Conservation (phyloP, 208 protist species). For the Trypanosoma platydactyli region DNA sequence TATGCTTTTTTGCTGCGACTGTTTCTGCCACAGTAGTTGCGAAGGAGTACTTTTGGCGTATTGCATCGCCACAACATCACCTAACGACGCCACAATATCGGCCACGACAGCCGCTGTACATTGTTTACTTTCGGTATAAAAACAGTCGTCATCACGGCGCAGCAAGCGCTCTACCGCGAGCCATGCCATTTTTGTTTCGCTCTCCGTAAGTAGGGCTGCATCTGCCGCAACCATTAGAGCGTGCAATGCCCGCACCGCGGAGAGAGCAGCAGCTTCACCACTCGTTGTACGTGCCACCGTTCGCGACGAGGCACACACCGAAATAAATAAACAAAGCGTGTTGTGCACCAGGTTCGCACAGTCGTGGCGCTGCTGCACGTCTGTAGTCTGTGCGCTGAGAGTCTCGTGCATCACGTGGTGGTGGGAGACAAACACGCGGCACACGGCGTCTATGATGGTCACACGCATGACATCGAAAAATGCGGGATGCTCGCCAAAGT, state of each 20-base stretch:
- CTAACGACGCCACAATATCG: constrained; percentile 44
- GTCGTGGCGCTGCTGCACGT: constrained; percentile 5
- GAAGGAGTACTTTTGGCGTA: not conserved
- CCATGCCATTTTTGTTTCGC: constrained; percentile 42
- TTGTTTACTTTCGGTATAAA: constrained; percentile 42
- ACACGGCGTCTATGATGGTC: constrained; percentile 53
- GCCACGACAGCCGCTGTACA: constrained; percentile 52
- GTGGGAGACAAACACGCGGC: constrained; percentile 55
- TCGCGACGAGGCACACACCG: constrained; percentile 44
- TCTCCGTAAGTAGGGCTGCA: constrained; percentile 40
- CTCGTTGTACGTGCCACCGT: constrained; percentile 40
- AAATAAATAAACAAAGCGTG: constrained; percentile 30
- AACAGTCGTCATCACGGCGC: constrained; percentile 21
- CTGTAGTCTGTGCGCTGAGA: not conserved
- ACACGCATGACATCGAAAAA: constrained; percentile 61
- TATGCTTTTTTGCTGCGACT: constrained; percentile 13
- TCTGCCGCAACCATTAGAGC: constrained; percentile 15
- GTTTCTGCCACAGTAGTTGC: not conserved
- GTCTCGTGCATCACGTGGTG: constrained; percentile 38
- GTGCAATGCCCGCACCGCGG: constrained; percentile 62
- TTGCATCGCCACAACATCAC: constrained; percentile 36
- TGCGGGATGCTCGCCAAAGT: constrained; percentile 31
- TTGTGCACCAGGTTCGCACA: constrained; percentile 9
- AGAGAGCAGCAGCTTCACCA: constrained; percentile 49
- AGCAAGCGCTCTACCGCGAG: constrained; percentile 43